phyloP scores from a whole-genome alignment of 441 rosid genomes.

The Syzygium malaccense region DNA sequence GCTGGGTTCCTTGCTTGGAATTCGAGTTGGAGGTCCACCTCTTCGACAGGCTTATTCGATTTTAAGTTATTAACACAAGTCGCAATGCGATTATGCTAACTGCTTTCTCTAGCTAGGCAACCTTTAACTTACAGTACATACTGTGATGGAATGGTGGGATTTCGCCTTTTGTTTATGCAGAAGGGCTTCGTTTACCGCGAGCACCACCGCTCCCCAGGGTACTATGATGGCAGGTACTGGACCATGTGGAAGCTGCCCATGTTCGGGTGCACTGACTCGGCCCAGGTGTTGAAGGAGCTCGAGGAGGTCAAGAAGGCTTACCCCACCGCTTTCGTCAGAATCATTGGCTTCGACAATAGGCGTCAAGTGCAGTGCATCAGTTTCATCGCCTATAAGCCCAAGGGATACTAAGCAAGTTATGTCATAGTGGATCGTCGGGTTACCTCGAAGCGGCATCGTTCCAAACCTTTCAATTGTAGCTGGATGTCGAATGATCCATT shows the following conservation, averaged over 20 bases:
- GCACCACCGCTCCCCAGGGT: constrained; percentile 24
- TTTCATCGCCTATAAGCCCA: constrained; percentile 34
- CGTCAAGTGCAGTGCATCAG: constrained; percentile 45
- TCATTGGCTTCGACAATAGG: constrained; percentile 33
- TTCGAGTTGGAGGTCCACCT: constrained; percentile 14
- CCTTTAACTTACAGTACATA: background rate
- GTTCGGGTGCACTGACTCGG: constrained; percentile 36
- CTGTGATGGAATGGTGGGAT: background rate
- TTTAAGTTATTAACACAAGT: background rate
- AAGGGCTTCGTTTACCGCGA: constrained; percentile 28
- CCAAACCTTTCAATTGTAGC: background rate
- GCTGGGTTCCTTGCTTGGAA: constrained; percentile 26
- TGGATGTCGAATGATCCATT: background rate
- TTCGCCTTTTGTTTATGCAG: constrained; percentile 5
- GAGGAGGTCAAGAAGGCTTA: constrained; percentile 30
- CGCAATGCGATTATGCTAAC: background rate
- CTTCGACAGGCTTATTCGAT: background rate
- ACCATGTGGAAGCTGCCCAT: constrained; percentile 41
- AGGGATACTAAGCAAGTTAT: background rate
- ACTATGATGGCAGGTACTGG: constrained; percentile 44
- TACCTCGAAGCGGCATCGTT: background rate
- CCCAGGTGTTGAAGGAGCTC: constrained; percentile 35
- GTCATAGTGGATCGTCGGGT: background rate
- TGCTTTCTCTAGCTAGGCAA: background rate
- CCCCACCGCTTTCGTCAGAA: constrained; percentile 24